A percentile compares a stretch with the other conserved stretches of the same genome.
Conservation (phyloP, 352 stramenopile species). For the Phytophthora fragariae region DNA sequence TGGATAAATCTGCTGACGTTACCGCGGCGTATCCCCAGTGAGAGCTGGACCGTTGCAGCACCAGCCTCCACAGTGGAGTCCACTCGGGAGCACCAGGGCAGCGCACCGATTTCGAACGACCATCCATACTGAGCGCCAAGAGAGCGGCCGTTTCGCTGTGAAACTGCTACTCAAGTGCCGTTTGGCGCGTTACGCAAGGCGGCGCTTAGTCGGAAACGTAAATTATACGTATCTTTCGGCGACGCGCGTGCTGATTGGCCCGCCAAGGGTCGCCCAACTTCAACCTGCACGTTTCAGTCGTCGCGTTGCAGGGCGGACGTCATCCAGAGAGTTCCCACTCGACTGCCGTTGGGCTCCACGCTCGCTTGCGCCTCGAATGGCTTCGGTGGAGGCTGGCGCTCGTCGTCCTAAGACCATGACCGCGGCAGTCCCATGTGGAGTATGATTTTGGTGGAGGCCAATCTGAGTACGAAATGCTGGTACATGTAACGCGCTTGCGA, state of each 20-base stretch:
- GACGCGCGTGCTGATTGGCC: constrained; percentile 3
- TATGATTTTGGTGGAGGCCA: no score
- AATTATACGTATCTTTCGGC: constrained; percentile 24
- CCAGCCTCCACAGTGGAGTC: no score
- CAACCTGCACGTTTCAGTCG: constrained; percentile 21
- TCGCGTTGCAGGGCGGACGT: constrained; percentile 1
- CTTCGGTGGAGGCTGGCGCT: not conserved
- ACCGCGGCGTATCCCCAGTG: constrained; percentile 13
- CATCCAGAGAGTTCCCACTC: not conserved
- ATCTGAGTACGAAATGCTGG: no score
- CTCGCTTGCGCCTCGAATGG: not conserved
- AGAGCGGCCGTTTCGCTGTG: constrained; percentile 2
- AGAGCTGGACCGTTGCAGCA: constrained; percentile 15
- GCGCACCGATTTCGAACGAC: constrained; percentile 7
- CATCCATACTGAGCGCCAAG: not conserved
- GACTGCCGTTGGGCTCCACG: not conserved
- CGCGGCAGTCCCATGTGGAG: no score
- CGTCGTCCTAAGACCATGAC: not conserved
- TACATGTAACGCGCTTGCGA: no score
- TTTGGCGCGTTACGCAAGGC: not conserved
- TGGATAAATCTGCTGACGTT: constrained; percentile 29
- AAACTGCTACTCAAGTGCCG: not conserved
- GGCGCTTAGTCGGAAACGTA: constrained; percentile 23
- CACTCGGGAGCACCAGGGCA: not conserved
- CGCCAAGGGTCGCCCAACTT: constrained; percentile 15